Percentiles rank a stretch among this genome's conserved stretches.
Conservation (phyloP, 306 rosid species). For the Vicia villosa region DNA sequence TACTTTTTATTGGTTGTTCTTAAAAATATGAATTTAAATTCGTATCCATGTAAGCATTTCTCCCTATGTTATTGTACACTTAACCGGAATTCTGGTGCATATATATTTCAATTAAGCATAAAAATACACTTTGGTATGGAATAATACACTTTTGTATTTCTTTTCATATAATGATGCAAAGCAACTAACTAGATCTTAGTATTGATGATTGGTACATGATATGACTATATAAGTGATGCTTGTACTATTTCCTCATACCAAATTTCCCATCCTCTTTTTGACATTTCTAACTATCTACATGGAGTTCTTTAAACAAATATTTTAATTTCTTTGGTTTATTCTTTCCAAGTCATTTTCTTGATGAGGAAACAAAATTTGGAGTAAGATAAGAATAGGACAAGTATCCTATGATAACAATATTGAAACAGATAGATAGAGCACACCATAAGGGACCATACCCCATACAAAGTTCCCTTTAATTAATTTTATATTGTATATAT, state of each 20-base stretch:
- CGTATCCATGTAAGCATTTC: no score
- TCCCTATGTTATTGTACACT: no score
- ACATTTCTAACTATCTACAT: slow-evolving; percentile 25
- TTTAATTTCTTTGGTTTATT: slow-evolving; percentile 10
- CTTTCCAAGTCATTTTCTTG: slow-evolving; percentile 48
- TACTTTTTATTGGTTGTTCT: no score
- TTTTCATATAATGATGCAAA: no score
- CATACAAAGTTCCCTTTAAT: slow-evolving; percentile 4
- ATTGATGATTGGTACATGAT: not conserved
- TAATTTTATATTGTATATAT: slow-evolving; percentile 13
- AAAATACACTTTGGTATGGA: no score
- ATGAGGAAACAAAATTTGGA: slow-evolving; percentile 27
- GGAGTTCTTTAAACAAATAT: slow-evolving; percentile 29
- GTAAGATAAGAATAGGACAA: slow-evolving; percentile 39
- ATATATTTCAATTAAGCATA: no score
- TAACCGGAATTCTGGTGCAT: no score
- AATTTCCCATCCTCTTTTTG: slow-evolving; percentile 27
- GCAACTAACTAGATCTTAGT: not conserved
- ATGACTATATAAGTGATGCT: slow-evolving; percentile 16
- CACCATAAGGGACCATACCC: slow-evolving; percentile 42
- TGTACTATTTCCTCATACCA: slow-evolving; percentile 23
- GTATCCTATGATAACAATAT: slow-evolving; percentile 38
- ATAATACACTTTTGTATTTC: no score
- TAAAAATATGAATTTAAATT: no score
- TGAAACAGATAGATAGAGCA: slow-evolving; percentile 42